Conservation (phyloP, 139 green algal genomes). For the Auxenochlorella pyrenoidosa region DNA sequence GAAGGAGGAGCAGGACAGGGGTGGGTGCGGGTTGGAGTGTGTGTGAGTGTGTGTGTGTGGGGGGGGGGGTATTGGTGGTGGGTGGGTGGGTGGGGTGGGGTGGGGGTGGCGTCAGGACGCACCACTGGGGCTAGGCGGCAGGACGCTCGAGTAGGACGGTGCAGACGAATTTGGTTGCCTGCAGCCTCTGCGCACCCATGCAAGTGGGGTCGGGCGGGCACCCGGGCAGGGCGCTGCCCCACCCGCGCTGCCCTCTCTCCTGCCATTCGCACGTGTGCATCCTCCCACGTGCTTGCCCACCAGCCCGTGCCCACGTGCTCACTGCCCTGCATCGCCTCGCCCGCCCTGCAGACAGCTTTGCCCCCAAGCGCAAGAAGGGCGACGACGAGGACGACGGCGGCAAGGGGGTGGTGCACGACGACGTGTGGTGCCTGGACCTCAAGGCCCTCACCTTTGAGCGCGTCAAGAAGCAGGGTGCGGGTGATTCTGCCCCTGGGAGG, state of each 20-base stretch:
- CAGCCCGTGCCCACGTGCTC: no score
- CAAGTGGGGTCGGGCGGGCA: no score
- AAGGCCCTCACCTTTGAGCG: conserved; percentile 81
- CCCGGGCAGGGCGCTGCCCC: no score
- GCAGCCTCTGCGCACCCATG: no score
- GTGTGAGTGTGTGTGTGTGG: background rate
- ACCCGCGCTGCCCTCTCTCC: no score
- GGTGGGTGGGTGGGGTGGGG: background rate
- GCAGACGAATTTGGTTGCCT: no score
- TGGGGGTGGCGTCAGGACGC: no score
- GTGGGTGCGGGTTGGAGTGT: background rate
- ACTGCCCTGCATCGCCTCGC: background rate
- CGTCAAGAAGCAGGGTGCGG: conserved; percentile 74
- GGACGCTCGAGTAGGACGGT: no score
- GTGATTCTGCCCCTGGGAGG: background rate
- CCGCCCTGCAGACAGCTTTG: conserved; percentile 10
- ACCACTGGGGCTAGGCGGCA: no score
- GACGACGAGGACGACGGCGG: conserved; percentile 85
- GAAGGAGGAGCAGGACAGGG: conserved; percentile 11
- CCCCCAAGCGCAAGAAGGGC: conserved; percentile 21
- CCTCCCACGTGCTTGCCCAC: no score
- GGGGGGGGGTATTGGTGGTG: no score
- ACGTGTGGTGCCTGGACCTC: conserved; percentile 88
- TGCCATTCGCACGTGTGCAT: no score
- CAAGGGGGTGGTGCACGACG: conserved; percentile 81